Evolutionary conservation across 2,329 filamentous ascomycete species (phyloP).

Genomic region (Xylaria sp.): DNA sequence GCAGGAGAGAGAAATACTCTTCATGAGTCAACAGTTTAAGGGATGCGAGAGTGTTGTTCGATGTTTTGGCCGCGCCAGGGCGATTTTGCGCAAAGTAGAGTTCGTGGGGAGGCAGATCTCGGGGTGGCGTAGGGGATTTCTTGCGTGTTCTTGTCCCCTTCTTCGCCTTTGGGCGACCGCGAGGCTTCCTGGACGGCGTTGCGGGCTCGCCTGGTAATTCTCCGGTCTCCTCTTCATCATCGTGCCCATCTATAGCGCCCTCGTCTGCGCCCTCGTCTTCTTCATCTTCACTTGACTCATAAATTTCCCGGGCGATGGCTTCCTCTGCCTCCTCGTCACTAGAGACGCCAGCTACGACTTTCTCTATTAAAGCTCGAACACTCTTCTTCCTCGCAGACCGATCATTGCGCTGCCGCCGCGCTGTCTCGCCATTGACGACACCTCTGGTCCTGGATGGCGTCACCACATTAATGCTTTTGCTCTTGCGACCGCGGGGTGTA

Average conservation of each 20-base stretch:
- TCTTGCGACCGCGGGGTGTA: constrained; percentile 42
- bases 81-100: constrained; percentile 94
- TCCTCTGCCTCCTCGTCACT: constrained; percentile 80
- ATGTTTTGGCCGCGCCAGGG: constrained; percentile 83
- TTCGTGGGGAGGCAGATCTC: constrained; percentile 86
- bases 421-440: constrained; percentile 60
- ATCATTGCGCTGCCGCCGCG: constrained; percentile 76
- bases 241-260: constrained; percentile 41
- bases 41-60: constrained; percentile 82
- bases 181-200: constrained; percentile 62
- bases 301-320: constrained; percentile 75
- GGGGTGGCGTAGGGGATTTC: constrained; percentile 81
- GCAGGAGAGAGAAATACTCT: constrained; percentile 82
- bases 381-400: constrained; percentile 89
- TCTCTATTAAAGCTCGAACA: constrained; percentile 78
- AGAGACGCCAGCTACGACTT: constrained; percentile 69
- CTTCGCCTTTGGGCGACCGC: constrained; percentile 53
- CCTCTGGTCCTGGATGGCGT: constrained; percentile 47
- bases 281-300: constrained; percentile 66
- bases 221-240: constrained; percentile 49
- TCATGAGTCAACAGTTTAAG: constrained; percentile 86
- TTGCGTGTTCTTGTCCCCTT: constrained; percentile 58
- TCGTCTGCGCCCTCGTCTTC: constrained; percentile 56
- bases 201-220: constrained; percentile 46
- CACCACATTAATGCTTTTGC: constrained; percentile 31